Conservation (phyloP, 176 grass and related monocot species). For the Zizania latifolia region DNA sequence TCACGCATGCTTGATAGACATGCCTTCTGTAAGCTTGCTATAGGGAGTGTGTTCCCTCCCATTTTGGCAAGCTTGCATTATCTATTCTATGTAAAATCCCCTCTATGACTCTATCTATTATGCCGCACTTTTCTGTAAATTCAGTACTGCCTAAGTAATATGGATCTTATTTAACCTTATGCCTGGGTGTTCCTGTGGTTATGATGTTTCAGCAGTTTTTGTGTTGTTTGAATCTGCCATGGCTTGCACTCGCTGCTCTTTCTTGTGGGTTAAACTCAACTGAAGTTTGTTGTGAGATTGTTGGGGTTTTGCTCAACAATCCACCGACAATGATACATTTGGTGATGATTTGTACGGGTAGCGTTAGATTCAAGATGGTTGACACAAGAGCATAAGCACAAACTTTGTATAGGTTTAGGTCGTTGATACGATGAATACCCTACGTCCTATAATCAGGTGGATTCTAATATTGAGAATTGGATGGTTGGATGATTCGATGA, state of each 20-base stretch:
- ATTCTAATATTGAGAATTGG: too few species aligned
- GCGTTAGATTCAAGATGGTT: too few species aligned
- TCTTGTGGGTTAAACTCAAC: background rate
- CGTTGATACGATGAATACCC: too few species aligned
- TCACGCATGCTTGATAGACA: slow-evolving; percentile 3
- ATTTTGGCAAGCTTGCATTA: slow-evolving; percentile 25
- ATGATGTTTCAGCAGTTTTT: background rate
- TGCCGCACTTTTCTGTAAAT: background rate
- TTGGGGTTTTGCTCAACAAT: too few species aligned
- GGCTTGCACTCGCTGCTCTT: background rate
- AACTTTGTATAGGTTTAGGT: too few species aligned
- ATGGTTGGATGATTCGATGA: too few species aligned
- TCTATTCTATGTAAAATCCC: background rate
- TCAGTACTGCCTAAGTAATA: background rate
- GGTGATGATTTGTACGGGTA: too few species aligned
- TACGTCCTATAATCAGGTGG: too few species aligned
- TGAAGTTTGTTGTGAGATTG: background rate
- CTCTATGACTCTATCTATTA: background rate
- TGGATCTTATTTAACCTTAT: slow-evolving; percentile 9
- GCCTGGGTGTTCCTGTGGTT: background rate
- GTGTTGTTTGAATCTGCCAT: background rate
- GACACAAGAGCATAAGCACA: too few species aligned
- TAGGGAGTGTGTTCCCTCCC: slow-evolving; percentile 6
- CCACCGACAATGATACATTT: too few species aligned
- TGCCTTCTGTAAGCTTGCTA: slow-evolving; percentile 42